Evolutionary conservation across 805 yeast species (phyloP).

Genomic region (Starmerella apis): DNA sequence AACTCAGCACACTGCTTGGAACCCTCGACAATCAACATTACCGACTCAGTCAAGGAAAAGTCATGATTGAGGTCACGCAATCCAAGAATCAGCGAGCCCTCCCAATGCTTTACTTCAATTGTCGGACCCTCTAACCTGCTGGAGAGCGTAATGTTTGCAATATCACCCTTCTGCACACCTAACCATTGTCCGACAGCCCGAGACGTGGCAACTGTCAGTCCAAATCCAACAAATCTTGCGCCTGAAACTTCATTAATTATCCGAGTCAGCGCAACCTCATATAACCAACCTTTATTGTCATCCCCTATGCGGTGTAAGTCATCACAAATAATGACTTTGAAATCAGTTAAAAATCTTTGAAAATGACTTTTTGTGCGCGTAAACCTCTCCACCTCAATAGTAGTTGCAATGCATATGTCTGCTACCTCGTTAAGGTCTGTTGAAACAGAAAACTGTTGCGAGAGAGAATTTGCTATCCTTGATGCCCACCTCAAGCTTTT

Average conservation of each 20-base stretch:
- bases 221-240: conserved; percentile 54
- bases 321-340: conserved; percentile 63
- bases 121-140: conserved; percentile 42
- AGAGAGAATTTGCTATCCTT: not conserved
- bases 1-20: not conserved
- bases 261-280: conserved; percentile 63
- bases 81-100: conserved; percentile 37
- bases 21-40: not conserved
- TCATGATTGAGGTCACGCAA: conserved; percentile 1
- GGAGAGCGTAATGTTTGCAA: conserved; percentile 62
- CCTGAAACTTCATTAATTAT: conserved; percentile 27
- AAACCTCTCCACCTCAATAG: not conserved
- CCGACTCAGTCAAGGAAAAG: not conserved
- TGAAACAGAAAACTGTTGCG: not conserved
- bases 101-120: conserved; percentile 38
- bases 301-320: conserved; percentile 63
- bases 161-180: conserved; percentile 49
- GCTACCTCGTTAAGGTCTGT: not conserved
- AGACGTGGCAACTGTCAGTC: conserved; percentile 61
- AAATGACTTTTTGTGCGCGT: not conserved
- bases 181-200: conserved; percentile 80
- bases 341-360: conserved; percentile 39
- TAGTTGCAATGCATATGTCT: not conserved
- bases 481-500: not conserved
- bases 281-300: conserved; percentile 46